Conservation (phyloP, 2,329 filamentous ascomycete species). For the Aspergillus pseudonomiae region DNA sequence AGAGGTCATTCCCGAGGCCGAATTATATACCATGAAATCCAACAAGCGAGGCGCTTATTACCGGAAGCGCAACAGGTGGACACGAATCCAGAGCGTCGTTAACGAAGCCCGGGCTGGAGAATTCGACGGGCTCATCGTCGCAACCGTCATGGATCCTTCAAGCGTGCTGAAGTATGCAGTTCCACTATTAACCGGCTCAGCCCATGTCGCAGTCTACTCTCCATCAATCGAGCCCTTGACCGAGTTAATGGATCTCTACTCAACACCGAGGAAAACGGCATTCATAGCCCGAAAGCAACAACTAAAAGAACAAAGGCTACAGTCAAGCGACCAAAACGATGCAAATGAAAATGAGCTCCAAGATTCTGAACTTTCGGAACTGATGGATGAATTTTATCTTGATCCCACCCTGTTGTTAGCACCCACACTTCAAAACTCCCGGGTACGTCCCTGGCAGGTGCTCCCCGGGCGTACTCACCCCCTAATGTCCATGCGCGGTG, state of each 20-base stretch:
- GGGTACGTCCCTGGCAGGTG: slow-evolving; percentile 84
- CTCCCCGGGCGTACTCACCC: slow-evolving; percentile 90
- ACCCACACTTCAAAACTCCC: slow-evolving; percentile 76
- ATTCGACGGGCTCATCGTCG: slow-evolving; percentile 82
- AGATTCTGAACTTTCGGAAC: slow-evolving; percentile 25
- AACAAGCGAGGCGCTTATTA: slow-evolving; percentile 83
- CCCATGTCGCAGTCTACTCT: slow-evolving; percentile 82
- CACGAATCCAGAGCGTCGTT: slow-evolving; percentile 70
- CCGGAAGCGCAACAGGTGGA: slow-evolving; percentile 85
- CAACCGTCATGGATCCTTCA: slow-evolving; percentile 77
- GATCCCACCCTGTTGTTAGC: slow-evolving; percentile 85
- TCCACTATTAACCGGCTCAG: slow-evolving; percentile 80
- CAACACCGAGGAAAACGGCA: slow-evolving; percentile 74
- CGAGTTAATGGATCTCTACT: slow-evolving; percentile 80
- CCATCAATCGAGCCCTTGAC: slow-evolving; percentile 78
- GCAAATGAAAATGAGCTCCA: slow-evolving; percentile 33
- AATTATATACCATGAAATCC: slow-evolving; percentile 72
- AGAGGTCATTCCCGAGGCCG: slow-evolving; percentile 59
- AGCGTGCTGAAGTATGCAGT: slow-evolving; percentile 75
- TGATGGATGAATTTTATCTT: slow-evolving; percentile 74
- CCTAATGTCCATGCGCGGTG: slow-evolving; percentile 85
- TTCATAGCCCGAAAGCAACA: slow-evolving; percentile 55
- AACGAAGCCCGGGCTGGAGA: slow-evolving; percentile 73
- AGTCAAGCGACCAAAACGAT: slow-evolving; percentile 10
- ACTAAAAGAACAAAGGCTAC: slow-evolving; percentile 22